Conservation (phyloP, 495 filamentous ascomycete species). For the Monascus purpureus region DNA sequence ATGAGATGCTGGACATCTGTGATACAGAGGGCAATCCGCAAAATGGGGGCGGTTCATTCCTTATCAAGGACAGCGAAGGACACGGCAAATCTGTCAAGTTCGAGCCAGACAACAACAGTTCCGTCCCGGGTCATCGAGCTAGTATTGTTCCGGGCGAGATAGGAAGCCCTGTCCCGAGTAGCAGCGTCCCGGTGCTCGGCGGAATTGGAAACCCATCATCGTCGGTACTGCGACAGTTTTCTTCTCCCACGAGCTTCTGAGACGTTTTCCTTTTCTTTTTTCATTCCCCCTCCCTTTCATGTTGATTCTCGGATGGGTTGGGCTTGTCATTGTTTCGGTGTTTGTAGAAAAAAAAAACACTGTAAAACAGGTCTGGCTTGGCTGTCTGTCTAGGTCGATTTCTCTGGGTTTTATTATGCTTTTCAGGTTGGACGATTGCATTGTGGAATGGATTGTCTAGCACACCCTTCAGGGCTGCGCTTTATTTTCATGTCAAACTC, state of each 20-base stretch:
- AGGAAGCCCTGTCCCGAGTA: constrained; percentile 32
- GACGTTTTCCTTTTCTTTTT: constrained; percentile 9
- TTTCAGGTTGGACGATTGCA: neutral
- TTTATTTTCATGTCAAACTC: no score
- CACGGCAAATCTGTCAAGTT: constrained; percentile 46
- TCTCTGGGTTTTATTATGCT: neutral
- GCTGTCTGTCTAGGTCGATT: neutral
- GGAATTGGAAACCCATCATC: constrained; percentile 17
- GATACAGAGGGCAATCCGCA: constrained; percentile 77
- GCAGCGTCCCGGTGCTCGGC: constrained; percentile 30
- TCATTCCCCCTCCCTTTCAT: neutral
- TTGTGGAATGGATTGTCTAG: no score
- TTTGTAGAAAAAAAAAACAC: neutral
- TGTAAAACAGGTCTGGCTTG: neutral
- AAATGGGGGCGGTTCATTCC: constrained; percentile 83
- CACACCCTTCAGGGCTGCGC: neutral
- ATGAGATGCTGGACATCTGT: constrained; percentile 76
- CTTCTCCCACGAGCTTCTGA: constrained; percentile 27
- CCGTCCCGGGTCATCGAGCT: constrained; percentile 23
- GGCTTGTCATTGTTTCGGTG: neutral
- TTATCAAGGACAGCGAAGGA: constrained; percentile 37
- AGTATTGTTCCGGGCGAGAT: constrained; percentile 36
- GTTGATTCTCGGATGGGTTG: neutral
- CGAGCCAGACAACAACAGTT: constrained; percentile 36
- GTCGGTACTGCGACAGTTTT: constrained; percentile 22